A percentile compares a stretch with the other conserved stretches of the same genome.
Conservation (phyloP, 108 stramenopile genomes). For the Fragilaria radians region DNA sequence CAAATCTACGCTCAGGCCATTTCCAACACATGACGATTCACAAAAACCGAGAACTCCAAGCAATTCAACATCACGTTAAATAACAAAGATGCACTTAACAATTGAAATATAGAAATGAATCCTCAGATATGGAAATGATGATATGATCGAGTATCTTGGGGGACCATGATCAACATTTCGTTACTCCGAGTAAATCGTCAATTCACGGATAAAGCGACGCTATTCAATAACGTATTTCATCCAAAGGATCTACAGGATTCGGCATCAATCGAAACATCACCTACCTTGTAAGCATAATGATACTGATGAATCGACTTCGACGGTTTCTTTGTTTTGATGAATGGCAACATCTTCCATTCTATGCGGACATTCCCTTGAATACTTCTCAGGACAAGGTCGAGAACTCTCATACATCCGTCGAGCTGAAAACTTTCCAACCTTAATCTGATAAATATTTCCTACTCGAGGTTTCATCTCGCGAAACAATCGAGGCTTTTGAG, state of each 20-base stretch:
- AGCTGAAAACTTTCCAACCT: slow-evolving; percentile 9
- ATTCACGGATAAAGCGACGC: not conserved
- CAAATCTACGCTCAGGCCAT: no score
- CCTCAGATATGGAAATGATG: no score
- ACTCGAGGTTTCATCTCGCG: slow-evolving; percentile 16
- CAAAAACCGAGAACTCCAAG: no score
- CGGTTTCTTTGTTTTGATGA: not conserved
- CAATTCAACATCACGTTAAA: no score
- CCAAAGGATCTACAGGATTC: not conserved
- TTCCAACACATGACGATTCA: no score
- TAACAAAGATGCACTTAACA: no score
- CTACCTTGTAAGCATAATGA: not conserved
- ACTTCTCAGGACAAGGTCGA: not conserved
- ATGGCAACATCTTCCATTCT: not conserved
- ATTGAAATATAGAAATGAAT: no score
- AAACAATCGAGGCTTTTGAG: no score
- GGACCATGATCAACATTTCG: no score
- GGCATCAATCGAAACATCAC: not conserved
- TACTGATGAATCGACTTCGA: not conserved
- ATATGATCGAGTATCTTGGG: no score
- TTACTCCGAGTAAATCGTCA: not conserved
- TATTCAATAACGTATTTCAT: not conserved
- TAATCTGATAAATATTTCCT: slow-evolving; percentile 24
- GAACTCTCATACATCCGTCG: not conserved
- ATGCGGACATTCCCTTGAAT: not conserved